Evolutionary conservation across 371 early-diverging fungal genomes (phyloP), one percentile per base, ranked within the genome.

Genomic region (Smittium mucronatum): DNA sequence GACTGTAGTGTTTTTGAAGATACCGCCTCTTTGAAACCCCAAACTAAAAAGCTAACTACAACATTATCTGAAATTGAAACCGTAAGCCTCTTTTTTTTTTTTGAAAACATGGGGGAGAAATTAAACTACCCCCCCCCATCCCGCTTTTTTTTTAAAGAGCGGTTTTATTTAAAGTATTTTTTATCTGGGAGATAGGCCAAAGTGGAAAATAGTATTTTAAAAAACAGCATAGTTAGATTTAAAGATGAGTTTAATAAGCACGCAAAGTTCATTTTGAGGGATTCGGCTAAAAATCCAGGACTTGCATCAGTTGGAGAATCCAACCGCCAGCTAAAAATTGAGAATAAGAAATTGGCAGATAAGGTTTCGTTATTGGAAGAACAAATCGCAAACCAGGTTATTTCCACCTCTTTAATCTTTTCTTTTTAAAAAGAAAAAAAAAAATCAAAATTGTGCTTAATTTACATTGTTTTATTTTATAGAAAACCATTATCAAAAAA

Each of bases 241-340:
- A 84, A 86, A 11, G 87, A 88, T 35, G 88, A 91, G 76, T 84
- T 90, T 0, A 88, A 88, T 63, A 86, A 85, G 59, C 87, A 89
- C 70, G 87, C 85, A 47, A 81, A 78, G n/a, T n/a, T 2, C 34
- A 2, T n/a, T 65, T 2, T 65, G 36, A 34, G 11, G 5, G 63
- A 61, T 15, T 15, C 5, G n/a, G 65, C 65, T 33, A 11, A 2
- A 21, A 28, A 32, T 33, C 47, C 69, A 16, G 36, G 63, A 8
- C n/a, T 69, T 29, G 11, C 72, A 11, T 57, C 72, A 1, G 31
- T 30, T n/a, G 67, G 71, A 2, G 64, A 34, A 15, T 71, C 64
- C 29, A 32, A 71, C 2, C 69, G 60, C 2, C 72, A 70, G 67
- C 68, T 80, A 1, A 75, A 78, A 64, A 35, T 63, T 16, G 73